Base-by-base conservation (phyloP, 352 stramenopile species). In the Pythium grandisporangium region DNA sequence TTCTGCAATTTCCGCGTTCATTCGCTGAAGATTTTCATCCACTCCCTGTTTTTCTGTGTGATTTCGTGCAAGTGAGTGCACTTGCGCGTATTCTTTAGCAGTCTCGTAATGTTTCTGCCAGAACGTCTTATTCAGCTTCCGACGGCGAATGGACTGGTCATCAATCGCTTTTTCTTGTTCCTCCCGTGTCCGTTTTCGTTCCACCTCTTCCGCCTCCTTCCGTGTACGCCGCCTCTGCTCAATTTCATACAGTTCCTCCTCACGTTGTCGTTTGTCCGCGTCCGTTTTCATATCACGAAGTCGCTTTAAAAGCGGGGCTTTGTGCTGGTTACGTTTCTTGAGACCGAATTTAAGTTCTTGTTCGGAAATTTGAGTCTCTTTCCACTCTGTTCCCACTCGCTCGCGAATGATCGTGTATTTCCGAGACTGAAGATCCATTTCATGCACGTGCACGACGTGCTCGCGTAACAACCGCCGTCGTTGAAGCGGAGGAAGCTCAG, bases 31-130 rank as follows among this genome's bases (percentile, higher is more conserved):
- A 22, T 62, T 45, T 1, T 42, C 36, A 0, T 58, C 39, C 42
- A 74, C 67, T 12, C 54, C 40, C 7, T 65, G 23, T 12, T 45
- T 13, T 13, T 29, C 34, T 25, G 47, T 40, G 2, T 23, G 23
- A 6, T 66, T 32, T 6, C 51, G 42, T 1, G 58, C 55, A 2
- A 58, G 50, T n/a, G 47, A 63, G 20, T 83, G 70, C 24, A 75
- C 43, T 14, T 66, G 55, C 1, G 68, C 67, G 22, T 70, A 82
- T 16, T 66, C 45, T 10, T 70, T 62, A 0, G 62, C 67, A 12
- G 78, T 51, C 0, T 55, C 54, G 7, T 80, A 58, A 16, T 90
- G 71, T 42, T 82, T 82, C 42, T 79, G 51, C 77, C 77, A 90
- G 38, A 84, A 88, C 14, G 61, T 66, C 37, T 72, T 56, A 36